Base-by-base conservation (phyloP, 768 basidiomycete genomes). In the Auricularia heimuer region DNA sequence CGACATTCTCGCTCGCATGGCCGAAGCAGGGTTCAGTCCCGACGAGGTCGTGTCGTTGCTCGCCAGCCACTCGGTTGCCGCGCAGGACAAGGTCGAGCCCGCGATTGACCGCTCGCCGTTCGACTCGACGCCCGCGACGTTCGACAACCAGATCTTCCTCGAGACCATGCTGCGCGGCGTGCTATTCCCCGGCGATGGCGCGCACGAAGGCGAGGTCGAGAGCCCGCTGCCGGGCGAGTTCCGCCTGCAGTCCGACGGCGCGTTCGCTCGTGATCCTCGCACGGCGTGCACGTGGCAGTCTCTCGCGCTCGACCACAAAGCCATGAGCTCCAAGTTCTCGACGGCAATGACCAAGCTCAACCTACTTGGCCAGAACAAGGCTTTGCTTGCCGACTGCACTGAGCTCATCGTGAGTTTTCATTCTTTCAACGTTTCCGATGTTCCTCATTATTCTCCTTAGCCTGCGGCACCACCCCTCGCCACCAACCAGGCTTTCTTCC, bases 41-140 rank as follows among this genome's bases (percentile, higher is more conserved):
- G 71, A 68, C 14, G 77, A 78, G 63, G 68, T 78, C 18, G 73
- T 77, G 33, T 73, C 74, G 14, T 70, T 78, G 7, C 70, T 78
- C 18, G 71, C 73, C 29, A 75, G 75, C 44, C 73, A 74, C 67
- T 66, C 68, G 3, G 66, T 77, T 24, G 71, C 68, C 24, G 75
- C 47, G 21, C 47, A 51, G 47, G 47, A 51, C 47, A 51, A 51
- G 47, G 21, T 51, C 21, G 47, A 51, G 47, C 47, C 47, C 10
- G 47, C 47, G 47, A 51, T 51, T 18, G 47, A 16, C 10, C 47
- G 47, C 21, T 51, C 47, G 47, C 47, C 47, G 47, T 51, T 51
- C 47, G 47, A 51, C 47, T 51, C 47, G 47, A 51, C 47, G 14
- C 47, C 47, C 18, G 47, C 14, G 18, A 16, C 14, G 47, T 51